Evolutionary conservation across 2,329 filamentous ascomycete genomes (phyloP), one percentile per base, ranked within the genome.

Genomic region (Fusarium burgessii): DNA sequence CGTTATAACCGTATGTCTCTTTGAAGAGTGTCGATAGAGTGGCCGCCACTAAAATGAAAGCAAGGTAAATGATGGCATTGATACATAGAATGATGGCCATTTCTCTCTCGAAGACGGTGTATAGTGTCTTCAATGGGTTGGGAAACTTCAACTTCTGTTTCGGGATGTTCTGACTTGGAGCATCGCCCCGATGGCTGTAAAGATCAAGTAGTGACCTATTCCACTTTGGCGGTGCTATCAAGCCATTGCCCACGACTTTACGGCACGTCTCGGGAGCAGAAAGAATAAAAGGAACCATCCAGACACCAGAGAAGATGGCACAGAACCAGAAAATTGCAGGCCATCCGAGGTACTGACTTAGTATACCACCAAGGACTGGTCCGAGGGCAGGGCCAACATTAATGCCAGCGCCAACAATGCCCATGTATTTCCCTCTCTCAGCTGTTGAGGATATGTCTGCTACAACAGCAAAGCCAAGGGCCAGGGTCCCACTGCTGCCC

Each of bases 351-450:
- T 87, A 91, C 69, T 91, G 83, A 20, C 85, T 85, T 20, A 93
- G 78, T 2, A 92, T 69, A 2, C 91, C 91, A 17, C 91, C 91
- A 6, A 93, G 81, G 2, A 91, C 84, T 0, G 91, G 90, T 0
- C 88, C 85, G 7, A 89, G 59, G 1, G 87, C 80, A 5, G 86
- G 85, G 0, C 85, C 86, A 33, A 92, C 75, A 6, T 90, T 88
- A 58, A 87, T 82, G 18, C 87, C 89, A 7, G 84, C 84, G 35
- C 85, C 87, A n/a, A 90, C 88, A 65, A 90, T 86, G 54, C 89
- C 92, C 82, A 95, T 91, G 76, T 92, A 95, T 60, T 86, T 88
- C 5, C 93, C 93, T 72, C 93, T 84, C 78, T 95, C 91, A 0
- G 88, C 85, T 47, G 87, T 89, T 1, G 91, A 89, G 0, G 90